Evolutionary conservation across 495 filamentous ascomycete genomes (phyloP).

Genomic region (Emericellopsis terricola): DNA sequence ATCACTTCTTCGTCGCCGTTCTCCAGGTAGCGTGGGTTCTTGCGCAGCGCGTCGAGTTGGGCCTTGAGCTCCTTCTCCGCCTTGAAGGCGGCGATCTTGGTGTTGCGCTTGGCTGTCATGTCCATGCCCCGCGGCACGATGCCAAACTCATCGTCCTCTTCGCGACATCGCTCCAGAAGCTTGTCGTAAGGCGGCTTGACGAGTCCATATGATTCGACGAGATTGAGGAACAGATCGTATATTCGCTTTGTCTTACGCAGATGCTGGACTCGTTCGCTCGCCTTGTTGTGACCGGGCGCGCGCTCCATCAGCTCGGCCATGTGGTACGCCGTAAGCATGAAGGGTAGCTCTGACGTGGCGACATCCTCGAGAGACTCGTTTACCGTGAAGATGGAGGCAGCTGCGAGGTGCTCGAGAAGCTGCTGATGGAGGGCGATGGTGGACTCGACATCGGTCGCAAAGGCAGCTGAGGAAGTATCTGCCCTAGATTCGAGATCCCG

Average conservation of each 20-base stretch:
- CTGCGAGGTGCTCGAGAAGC: constrained; percentile 47
- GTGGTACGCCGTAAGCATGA: constrained; percentile 20
- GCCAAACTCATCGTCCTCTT: constrained; percentile 47
- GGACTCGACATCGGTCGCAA: constrained; percentile 45
- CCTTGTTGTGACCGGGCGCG: constrained; percentile 34
- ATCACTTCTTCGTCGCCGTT: constrained; percentile 57
- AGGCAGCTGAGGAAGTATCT: constrained; percentile 36
- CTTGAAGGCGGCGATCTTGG: constrained; percentile 74
- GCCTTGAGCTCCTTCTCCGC: constrained; percentile 73
- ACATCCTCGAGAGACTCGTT: constrained; percentile 88
- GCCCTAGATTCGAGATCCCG: constrained; percentile 14
- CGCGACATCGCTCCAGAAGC: constrained; percentile 52
- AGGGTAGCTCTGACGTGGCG: constrained; percentile 66
- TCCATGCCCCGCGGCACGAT: constrained; percentile 45
- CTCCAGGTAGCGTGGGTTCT: constrained; percentile 21
- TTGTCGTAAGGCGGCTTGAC: constrained; percentile 48
- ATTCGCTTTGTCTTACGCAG: constrained; percentile 41
- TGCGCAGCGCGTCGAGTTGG: constrained; percentile 44
- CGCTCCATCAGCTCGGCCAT: constrained; percentile 17
- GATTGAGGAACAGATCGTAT: constrained; percentile 61
- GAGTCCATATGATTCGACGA: constrained; percentile 62
- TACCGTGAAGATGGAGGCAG: constrained; percentile 66
- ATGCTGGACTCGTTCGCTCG: constrained; percentile 38
- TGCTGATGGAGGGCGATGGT: constrained; percentile 54
- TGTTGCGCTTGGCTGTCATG: constrained; percentile 50